Conservation (phyloP, 306 rosid species). For the Fragaria vesca region DNA sequence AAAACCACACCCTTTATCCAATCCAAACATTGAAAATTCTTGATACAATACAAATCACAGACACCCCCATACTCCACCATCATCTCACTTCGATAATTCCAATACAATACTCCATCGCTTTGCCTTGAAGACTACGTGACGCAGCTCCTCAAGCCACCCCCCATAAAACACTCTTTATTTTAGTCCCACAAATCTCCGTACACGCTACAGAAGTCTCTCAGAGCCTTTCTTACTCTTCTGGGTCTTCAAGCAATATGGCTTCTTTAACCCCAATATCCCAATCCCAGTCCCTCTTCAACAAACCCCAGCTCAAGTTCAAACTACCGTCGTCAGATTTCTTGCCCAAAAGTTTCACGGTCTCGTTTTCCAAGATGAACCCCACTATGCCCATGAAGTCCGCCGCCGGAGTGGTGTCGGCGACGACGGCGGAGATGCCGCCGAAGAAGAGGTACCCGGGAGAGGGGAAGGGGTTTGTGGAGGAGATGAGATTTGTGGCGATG, state of each 20-base stretch:
- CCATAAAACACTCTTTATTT: background rate
- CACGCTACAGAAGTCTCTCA: slow-evolving; percentile 29
- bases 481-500: slow-evolving; percentile 99
- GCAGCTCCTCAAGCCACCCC: slow-evolving; percentile 19
- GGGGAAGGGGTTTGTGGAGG: slow-evolving; percentile 93
- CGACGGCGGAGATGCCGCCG: slow-evolving; percentile 70
- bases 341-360: slow-evolving; percentile 13
- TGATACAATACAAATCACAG: too few species aligned
- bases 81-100: background rate
- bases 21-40: too few species aligned
- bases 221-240: background rate
- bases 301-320: slow-evolving; percentile 11
- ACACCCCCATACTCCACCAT: slow-evolving; percentile 1
- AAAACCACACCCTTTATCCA: too few species aligned
- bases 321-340: slow-evolving; percentile 21
- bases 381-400: slow-evolving; percentile 33
- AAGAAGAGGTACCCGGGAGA: slow-evolving; percentile 85
- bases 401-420: slow-evolving; percentile 46
- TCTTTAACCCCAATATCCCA: slow-evolving; percentile 55
- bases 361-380: slow-evolving; percentile 10
- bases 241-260: slow-evolving; percentile 45
- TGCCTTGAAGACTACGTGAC: slow-evolving; percentile 39
- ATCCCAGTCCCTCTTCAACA: slow-evolving; percentile 36
- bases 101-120: slow-evolving; percentile 20
- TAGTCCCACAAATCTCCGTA: slow-evolving; percentile 30